These are phyloP conservation scores for Hypoxylon sp. DNA, from an alignment of 2,329 filamentous ascomycete species.

Conservation along the genomic window DNA sequence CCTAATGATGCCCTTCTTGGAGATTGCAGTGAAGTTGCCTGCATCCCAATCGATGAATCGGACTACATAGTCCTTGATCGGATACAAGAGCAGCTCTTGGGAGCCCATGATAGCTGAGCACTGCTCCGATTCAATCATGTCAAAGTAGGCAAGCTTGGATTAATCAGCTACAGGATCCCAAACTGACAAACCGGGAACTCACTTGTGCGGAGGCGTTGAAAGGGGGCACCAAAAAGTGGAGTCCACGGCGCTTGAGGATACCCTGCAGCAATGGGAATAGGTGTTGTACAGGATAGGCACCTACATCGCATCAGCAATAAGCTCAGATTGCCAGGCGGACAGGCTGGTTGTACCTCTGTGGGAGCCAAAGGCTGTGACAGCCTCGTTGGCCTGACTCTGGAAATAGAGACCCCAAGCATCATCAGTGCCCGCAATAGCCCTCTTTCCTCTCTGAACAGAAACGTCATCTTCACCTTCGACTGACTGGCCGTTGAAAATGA, in stretches of 20 bases:
- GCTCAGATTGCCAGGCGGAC: neutral
- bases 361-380: conserved; percentile 86
- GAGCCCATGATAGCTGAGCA: conserved; percentile 86
- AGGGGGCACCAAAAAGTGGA: conserved; percentile 86
- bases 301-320: conserved; percentile 60
- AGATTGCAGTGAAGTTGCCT: conserved; percentile 72
- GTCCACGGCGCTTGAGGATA: conserved; percentile 76
- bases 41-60: conserved; percentile 76
- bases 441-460: conserved; percentile 73
- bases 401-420: conserved; percentile 91
- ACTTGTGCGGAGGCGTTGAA: conserved; percentile 92
- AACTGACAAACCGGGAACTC: conserved; percentile 49
- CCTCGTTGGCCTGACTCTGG: conserved; percentile 81
- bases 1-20: conserved; percentile 79
- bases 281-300: conserved; percentile 77
- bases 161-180: conserved; percentile 51
- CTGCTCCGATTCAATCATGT: conserved; percentile 75
- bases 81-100: conserved; percentile 87
- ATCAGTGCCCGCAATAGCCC: conserved; percentile 78
- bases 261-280: conserved; percentile 84
- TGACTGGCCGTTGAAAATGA: conserved; percentile 92
- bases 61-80: conserved; percentile 82
- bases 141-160: conserved; percentile 81
- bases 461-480: conserved; percentile 82
- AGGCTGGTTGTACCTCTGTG: conserved; percentile 73